Percentiles rank a stretch among this genome's conserved stretches.
Evolutionary conservation across 179 eudicot genomes (phyloP).

Genomic region (Silene noctiflora): DNA sequence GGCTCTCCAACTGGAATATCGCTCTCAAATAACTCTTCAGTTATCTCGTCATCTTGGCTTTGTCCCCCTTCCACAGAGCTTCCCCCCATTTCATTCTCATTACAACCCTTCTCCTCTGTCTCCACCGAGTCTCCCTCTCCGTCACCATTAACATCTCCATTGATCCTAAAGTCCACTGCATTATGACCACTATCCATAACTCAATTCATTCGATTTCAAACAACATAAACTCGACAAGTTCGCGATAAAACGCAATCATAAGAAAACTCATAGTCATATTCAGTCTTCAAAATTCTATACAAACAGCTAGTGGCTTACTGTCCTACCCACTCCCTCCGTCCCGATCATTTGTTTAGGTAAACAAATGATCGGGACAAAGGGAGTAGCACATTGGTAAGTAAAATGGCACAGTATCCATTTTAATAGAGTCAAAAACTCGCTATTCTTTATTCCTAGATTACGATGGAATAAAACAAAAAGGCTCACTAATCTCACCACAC

Average conservation of each 20-base stretch:
- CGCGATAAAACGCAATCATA: background rate
- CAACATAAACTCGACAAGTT: background rate
- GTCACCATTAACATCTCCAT: conserved; percentile 63
- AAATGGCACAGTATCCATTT: too few species aligned
- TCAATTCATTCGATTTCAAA: background rate
- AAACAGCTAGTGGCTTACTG: too few species aligned
- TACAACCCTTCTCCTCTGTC: conserved; percentile 45
- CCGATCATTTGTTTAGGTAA: too few species aligned
- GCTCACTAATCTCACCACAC: too few species aligned
- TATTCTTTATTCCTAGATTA: too few species aligned
- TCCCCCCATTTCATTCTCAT: conserved; percentile 61
- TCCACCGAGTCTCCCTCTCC: conserved; percentile 53
- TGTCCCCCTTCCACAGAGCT: conserved; percentile 57
- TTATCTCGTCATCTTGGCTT: conserved; percentile 43
- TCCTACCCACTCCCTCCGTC: too few species aligned
- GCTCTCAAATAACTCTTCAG: conserved; percentile 47
- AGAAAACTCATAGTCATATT: background rate
- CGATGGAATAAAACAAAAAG: too few species aligned
- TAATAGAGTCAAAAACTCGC: too few species aligned
- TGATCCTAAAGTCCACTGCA: conserved; percentile 65
- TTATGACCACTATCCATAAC: conserved; percentile 17
- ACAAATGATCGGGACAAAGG: too few species aligned
- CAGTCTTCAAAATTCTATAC: background rate
- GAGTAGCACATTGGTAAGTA: too few species aligned
- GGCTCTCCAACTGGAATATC: conserved; percentile 39